Conservation (phyloP, 176 grass and related monocot species). For the bread wheat (Triticum aestivum) region DNA sequence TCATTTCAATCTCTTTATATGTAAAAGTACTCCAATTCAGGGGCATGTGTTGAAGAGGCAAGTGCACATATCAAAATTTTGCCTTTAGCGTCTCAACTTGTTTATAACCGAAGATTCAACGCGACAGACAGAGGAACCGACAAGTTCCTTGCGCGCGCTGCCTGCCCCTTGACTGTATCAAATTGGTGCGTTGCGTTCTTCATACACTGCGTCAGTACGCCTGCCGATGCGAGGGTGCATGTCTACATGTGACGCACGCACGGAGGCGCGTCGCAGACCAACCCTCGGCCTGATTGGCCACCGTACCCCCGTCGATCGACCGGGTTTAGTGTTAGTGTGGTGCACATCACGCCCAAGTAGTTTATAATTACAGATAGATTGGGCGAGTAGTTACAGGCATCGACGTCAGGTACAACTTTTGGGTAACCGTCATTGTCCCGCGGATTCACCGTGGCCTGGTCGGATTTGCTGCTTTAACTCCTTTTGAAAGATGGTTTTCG, state of each 20-base stretch:
- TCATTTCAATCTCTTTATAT: not conserved
- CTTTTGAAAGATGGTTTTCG: not conserved
- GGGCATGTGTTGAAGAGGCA: not conserved
- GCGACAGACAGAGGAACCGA: not conserved
- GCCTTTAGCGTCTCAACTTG: not conserved
- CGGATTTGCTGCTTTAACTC: constrained; percentile 23
- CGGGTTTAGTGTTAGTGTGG: not conserved
- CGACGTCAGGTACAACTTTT: constrained; percentile 24
- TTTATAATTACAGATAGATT: no score
- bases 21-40: not conserved
- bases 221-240: not conserved
- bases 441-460: constrained; percentile 15
- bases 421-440: constrained; percentile 23
- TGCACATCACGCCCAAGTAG: not conserved
- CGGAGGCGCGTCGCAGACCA: not conserved
- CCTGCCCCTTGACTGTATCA: constrained; percentile 12
- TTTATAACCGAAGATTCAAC: constrained; percentile 8
- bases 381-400: not conserved
- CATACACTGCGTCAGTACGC: not conserved
- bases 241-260: not conserved
- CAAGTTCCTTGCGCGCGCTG: not conserved
- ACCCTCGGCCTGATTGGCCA: not conserved
- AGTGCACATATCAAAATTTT: not conserved
- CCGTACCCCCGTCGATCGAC: not conserved
- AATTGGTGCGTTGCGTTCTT: not conserved